These are phyloP conservation scores for Lenzites betulinus DNA, from an alignment of 768 basidiomycete species.

Conservation along the genomic window DNA sequence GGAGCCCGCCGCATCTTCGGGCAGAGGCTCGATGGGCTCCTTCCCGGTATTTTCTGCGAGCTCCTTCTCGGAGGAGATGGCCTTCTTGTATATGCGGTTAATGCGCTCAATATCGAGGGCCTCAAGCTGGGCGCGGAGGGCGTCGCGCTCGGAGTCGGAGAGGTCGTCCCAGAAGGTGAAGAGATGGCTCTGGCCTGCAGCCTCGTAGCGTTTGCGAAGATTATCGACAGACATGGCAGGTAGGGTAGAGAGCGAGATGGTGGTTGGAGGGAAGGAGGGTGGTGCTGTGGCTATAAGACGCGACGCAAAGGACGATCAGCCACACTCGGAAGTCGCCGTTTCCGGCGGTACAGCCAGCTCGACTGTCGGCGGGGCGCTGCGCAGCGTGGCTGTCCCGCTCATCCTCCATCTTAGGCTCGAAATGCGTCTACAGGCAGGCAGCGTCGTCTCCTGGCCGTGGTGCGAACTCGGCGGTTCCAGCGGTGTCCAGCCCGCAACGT, in stretches of 20 bases:
- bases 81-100: slow-evolving; percentile 82
- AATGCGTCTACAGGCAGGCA: not conserved
- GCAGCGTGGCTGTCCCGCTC: slow-evolving; percentile 9
- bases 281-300: not conserved
- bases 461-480: too few relatives aligned
- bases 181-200: slow-evolving; percentile 87
- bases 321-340: slow-evolving; percentile 17
- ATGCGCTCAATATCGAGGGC: slow-evolving; percentile 87
- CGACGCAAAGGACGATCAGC: not conserved
- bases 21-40: slow-evolving; percentile 78
- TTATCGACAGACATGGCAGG: slow-evolving; percentile 58
- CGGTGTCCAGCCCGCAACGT: too few relatives aligned
- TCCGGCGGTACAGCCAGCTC: slow-evolving; percentile 13
- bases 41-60: slow-evolving; percentile 41
- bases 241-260: slow-evolving; percentile 6
- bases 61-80: slow-evolving; percentile 65
- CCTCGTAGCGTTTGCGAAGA: slow-evolving; percentile 65
- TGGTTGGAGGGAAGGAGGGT: not conserved
- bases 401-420: not conserved
- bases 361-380: not conserved
- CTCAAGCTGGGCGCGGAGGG: slow-evolving; percentile 72
- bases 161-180: slow-evolving; percentile 85
- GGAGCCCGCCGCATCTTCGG: slow-evolving; percentile 71
- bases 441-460: not conserved
- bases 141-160: slow-evolving; percentile 57